These are phyloP conservation scores for Prototheca wickerhamii DNA, from an alignment of 163 green algal species.

Conservation along the genomic window DNA sequence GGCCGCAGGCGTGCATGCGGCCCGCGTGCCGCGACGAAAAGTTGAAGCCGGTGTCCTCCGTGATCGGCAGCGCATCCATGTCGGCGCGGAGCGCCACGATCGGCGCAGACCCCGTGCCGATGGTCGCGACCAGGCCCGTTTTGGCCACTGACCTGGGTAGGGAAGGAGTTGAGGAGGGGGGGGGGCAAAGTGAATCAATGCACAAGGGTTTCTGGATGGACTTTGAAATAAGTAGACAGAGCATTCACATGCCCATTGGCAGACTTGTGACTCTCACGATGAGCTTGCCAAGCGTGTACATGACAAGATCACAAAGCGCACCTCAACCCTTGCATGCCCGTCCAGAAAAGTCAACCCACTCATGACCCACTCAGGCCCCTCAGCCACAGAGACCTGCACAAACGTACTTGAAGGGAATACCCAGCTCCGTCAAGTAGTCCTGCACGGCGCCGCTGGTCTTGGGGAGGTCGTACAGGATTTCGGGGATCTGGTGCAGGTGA, in stretches of 20 bases:
- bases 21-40: slow-evolving; percentile 33
- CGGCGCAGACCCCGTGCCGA: slow-evolving; percentile 47
- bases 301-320: background rate
- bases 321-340: background rate
- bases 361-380: background rate
- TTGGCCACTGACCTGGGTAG: slow-evolving; percentile 23
- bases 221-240: background rate
- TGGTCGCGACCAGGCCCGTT: slow-evolving; percentile 60
- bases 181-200: background rate
- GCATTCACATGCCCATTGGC: too few relatives aligned
- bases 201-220: background rate
- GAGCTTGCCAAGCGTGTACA: background rate
- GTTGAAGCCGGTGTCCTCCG: slow-evolving; percentile 38
- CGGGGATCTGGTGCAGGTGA: slow-evolving; percentile 30
- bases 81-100: slow-evolving; percentile 76
- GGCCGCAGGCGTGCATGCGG: slow-evolving; percentile 87
- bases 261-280: too few relatives aligned
- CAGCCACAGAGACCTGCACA: background rate
- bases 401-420: slow-evolving; percentile 28
- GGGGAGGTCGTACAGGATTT: slow-evolving; percentile 32
- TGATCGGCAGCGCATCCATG: slow-evolving; percentile 86
- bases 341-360: background rate
- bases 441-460: slow-evolving; percentile 31
- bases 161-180: background rate
- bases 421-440: slow-evolving; percentile 23